phyloP scores from a whole-genome alignment of 805 yeast species.

The Saturnispora dispora region DNA sequence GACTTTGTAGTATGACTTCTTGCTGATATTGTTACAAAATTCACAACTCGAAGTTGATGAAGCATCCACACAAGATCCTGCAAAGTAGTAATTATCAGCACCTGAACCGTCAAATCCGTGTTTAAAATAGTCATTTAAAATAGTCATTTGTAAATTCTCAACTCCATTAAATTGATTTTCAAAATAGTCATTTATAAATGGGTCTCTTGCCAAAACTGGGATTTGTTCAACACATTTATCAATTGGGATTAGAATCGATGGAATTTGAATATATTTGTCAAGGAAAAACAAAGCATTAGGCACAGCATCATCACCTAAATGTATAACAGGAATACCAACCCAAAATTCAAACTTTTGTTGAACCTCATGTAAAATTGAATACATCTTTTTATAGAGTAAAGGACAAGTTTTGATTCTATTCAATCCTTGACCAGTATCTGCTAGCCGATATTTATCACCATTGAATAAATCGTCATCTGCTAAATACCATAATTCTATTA shows the following conservation, averaged over 20 bases:
- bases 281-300: constrained; percentile 75
- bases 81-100: constrained; percentile 74
- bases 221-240: constrained; percentile 49
- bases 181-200: constrained; percentile 40
- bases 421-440: constrained; percentile 75
- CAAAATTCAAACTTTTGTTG: constrained; percentile 54
- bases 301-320: constrained; percentile 74
- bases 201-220: constrained; percentile 44
- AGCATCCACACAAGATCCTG: constrained; percentile 81
- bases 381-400: constrained; percentile 58
- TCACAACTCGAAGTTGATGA: constrained; percentile 77
- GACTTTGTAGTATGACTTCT: constrained; percentile 52
- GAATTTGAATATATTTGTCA: constrained; percentile 75
- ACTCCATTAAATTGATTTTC: constrained; percentile 48
- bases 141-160: constrained; percentile 41
- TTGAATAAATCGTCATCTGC: constrained; percentile 66
- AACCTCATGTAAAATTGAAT: constrained; percentile 54
- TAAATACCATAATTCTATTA: constrained; percentile 67
- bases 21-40: constrained; percentile 62
- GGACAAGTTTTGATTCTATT: constrained; percentile 74
- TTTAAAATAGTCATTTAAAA: constrained; percentile 43
- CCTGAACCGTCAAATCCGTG: constrained; percentile 74
- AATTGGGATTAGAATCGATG: constrained; percentile 65
- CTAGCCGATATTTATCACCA: constrained; percentile 44
- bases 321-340: constrained; percentile 78